Percentiles rank a stretch among this genome's conserved stretches.
These are phyloP conservation scores for Pseudozyma sp. DNA, from an alignment of 1,284 basidiomycete genomes.

Conservation along the genomic window DNA sequence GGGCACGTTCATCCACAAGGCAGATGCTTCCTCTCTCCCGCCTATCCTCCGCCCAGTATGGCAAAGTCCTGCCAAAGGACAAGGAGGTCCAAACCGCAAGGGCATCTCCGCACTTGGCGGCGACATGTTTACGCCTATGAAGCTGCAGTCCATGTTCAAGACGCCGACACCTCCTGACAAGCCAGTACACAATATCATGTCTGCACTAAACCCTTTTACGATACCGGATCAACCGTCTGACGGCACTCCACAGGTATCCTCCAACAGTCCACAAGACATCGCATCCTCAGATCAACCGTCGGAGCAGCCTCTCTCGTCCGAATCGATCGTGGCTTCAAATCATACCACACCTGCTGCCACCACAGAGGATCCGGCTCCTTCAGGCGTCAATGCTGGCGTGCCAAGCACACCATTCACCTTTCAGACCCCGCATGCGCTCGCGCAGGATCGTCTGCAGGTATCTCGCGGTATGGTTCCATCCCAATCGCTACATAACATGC, in stretches of 20 bases:
- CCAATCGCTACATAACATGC: conserved; percentile 44
- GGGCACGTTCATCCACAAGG: conserved; percentile 63
- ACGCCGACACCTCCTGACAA: conserved; percentile 52
- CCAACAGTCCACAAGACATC: background rate
- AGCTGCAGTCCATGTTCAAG: conserved; percentile 64
- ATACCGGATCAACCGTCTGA: conserved; percentile 7
- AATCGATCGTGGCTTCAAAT: too few species aligned
- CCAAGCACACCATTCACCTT: conserved; percentile 39
- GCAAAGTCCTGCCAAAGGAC: conserved; percentile 51
- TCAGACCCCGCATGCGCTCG: conserved; percentile 17
- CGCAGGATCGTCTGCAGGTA: conserved; percentile 10
- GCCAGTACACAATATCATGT: conserved; percentile 29
- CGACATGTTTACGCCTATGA: conserved; percentile 65
- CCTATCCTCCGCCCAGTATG: conserved; percentile 62
- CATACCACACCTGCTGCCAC: too few species aligned
- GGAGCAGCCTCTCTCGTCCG: background rate
- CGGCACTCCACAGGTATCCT: background rate
- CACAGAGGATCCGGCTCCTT: too few species aligned
- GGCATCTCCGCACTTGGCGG: conserved; percentile 53
- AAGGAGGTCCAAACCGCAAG: conserved; percentile 20
- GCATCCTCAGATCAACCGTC: too few species aligned
- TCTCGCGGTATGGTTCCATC: conserved; percentile 32
- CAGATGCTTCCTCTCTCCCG: conserved; percentile 59
- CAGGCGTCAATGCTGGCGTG: conserved; percentile 4
- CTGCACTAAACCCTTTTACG: conserved; percentile 14